These are phyloP conservation scores for Colletotrichum graminicola DNA, from an alignment of 2,329 filamentous ascomycete species.

Conservation along the genomic window DNA sequence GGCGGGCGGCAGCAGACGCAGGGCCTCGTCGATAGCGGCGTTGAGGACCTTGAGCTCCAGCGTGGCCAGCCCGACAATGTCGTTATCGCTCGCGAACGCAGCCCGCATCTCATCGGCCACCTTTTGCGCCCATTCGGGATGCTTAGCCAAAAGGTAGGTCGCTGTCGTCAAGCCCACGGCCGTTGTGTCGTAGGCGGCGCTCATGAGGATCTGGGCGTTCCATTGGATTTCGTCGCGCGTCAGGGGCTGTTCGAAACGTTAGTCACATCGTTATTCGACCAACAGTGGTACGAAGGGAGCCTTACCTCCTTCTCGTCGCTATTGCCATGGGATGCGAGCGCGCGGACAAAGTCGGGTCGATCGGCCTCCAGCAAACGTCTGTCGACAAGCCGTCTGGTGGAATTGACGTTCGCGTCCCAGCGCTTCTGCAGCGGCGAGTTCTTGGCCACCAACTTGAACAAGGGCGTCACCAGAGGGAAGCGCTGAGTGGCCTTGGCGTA, in stretches of 20 bases:
- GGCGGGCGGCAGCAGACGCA: not conserved
- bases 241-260: not conserved
- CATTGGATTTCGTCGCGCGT: not conserved
- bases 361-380: not conserved
- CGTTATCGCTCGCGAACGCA: not conserved
- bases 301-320: not conserved
- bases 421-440: not conserved
- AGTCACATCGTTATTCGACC: not conserved
- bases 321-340: not conserved
- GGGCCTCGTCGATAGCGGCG: not conserved
- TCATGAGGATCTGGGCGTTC: not conserved
- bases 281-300: not conserved
- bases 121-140: not conserved
- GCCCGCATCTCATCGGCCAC: not conserved
- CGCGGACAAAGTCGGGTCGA: not conserved
- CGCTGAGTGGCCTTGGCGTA: not conserved
- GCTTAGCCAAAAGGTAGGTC: not conserved
- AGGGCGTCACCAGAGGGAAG: not conserved
- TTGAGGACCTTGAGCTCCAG: not conserved
- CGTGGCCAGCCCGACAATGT: not conserved
- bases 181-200: not conserved
- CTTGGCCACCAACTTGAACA: not conserved
- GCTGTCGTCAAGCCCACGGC: not conserved
- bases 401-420: not conserved
- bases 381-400: not conserved